Conservation (phyloP, 169 alveolate species). For the Haemoproteus tartakovskyi region DNA sequence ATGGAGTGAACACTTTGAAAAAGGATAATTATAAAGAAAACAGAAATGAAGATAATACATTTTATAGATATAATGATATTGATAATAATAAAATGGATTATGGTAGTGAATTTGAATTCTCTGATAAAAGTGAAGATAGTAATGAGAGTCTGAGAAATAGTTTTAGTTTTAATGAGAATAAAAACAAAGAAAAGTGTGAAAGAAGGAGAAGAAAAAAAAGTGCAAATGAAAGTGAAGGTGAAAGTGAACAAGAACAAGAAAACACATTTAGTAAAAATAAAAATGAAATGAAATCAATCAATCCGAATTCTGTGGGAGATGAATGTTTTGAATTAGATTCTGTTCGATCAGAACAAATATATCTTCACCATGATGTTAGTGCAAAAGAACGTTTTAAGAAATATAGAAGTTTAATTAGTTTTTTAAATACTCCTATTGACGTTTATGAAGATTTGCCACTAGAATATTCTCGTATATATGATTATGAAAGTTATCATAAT, state of each 20-base stretch:
- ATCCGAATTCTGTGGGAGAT: not conserved
- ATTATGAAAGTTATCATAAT: slow-evolving; percentile 83
- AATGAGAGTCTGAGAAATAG: no score
- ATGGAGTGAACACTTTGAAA: no score
- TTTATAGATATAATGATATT: no score
- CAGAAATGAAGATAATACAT: no score
- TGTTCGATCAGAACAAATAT: slow-evolving; percentile 10
- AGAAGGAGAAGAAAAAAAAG: not conserved
- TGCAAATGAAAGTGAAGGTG: not conserved
- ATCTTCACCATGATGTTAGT: slow-evolving; percentile 19
- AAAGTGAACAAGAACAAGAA: not conserved
- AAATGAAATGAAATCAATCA: no score
- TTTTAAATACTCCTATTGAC: slow-evolving; percentile 89
- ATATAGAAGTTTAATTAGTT: slow-evolving; percentile 88
- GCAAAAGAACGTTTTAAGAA: slow-evolving; percentile 85
- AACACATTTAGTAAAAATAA: no score
- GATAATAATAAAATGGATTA: no score
- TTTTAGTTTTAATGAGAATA: not conserved
- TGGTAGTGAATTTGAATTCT: no score
- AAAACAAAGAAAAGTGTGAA: not conserved
- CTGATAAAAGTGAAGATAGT: no score
- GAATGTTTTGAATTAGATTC: slow-evolving; percentile 14
- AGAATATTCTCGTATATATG: slow-evolving; percentile 86
- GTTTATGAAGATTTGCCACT: slow-evolving; percentile 91
- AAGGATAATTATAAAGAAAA: no score